Conservation (phyloP, 257 asterid genomes). For the Scutellaria minor region DNA sequence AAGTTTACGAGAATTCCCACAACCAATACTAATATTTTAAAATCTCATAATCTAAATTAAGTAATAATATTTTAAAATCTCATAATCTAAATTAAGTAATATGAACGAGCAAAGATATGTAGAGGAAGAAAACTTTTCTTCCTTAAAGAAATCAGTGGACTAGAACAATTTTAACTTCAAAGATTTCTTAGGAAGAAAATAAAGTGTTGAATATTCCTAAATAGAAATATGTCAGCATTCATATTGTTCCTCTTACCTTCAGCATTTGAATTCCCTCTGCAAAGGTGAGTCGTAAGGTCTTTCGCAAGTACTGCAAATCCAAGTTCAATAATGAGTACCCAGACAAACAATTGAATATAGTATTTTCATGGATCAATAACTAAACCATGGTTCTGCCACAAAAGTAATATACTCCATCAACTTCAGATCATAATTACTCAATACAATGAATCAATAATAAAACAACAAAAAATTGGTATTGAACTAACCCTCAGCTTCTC, state of each 20-base stretch:
- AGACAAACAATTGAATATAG: not conserved
- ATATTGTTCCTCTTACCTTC: conserved; percentile 50
- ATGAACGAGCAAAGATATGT: not conserved
- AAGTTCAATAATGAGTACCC: conserved; percentile 29
- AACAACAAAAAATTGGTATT: not conserved
- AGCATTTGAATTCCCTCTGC: conserved; percentile 93
- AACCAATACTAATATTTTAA: not conserved
- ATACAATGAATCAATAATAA: conserved; percentile 5
- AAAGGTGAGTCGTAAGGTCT: conserved; percentile 82
- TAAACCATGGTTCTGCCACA: conserved; percentile 12
- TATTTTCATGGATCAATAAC: not conserved
- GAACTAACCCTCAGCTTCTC: conserved; percentile 75
- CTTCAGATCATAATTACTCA: conserved; percentile 3
- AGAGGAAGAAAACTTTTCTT: not conserved
- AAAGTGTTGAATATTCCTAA: not conserved
- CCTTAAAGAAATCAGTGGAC: not conserved
- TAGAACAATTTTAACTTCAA: not conserved
- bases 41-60: conserved; percentile 21
- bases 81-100: too few species aligned
- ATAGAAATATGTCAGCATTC: conserved; percentile 1
- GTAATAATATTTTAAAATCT: too few species aligned
- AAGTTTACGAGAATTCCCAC: not conserved
- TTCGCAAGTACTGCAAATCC: conserved; percentile 69
- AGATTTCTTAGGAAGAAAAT: not conserved
- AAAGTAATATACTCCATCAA: not conserved